Evolutionary conservation across 352 stramenopile species (phyloP), one percentile per base, ranked within the genome.

Genomic region (Globisporangium carolinianum): DNA sequence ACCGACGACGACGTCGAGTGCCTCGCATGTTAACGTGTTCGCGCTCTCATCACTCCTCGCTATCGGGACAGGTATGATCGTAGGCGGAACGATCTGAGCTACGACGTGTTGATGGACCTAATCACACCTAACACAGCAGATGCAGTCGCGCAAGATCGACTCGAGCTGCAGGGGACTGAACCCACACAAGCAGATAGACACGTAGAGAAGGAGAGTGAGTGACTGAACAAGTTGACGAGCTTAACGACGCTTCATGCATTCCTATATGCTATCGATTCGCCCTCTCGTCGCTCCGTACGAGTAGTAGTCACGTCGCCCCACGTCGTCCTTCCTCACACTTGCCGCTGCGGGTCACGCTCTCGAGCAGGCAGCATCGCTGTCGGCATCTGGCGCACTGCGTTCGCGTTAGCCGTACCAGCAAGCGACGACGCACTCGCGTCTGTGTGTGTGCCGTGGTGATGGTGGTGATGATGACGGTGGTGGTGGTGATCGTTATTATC

Each of bases 301-400:
- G 24, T 32, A 32, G 24, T 32, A 32, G 24, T 32, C 24, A 2
- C 24, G 24, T 32, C 24, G 24, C 24, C 24, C 47, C 6, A n/a
- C 14, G 47, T 8, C 6, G 47, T 51, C 47, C 24, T 51, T 5
- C 10, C 37, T 46, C 37, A 47, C 1, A 14, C 37, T 8, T 35
- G 15, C 1, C 36, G 8, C 2, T 32, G 37, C n/a, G 51, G 51
- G 15, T 55, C 51, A 37, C 36, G 43, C 15, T 47, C n/a, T 7
- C 37, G 14, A 17, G n/a, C 36, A 12, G 11, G 24, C 15, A n/a
- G 5, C 32, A 14, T 14, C 6, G 0, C 6, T 6, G 32, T 8
- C 10, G 53, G 42, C 53, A 39, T 48, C 24, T 51, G 53, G 15
- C 45, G 53, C 32, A 52, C n/a, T 4, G 37, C 51, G 17, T 15